Evolutionary conservation across 176 grass and related monocot genomes (phyloP).

Genomic region (Coix lacrymajobi): DNA sequence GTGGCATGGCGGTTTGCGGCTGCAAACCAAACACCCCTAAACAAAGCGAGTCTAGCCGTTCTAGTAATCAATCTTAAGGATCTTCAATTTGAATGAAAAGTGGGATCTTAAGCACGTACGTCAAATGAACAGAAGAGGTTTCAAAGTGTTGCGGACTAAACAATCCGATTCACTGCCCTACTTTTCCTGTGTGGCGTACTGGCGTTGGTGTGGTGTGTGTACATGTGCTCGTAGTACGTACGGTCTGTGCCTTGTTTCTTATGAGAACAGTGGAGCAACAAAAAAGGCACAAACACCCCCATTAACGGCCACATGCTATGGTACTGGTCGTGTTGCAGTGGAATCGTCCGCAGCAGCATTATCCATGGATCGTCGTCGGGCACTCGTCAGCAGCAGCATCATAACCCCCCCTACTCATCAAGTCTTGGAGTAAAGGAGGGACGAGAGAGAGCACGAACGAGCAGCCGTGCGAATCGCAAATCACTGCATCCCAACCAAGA

Average conservation of each 20-base stretch:
- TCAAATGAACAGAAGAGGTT: background rate
- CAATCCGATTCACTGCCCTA: background rate
- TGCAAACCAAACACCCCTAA: too few species aligned
- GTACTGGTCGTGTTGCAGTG: background rate
- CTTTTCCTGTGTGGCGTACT: background rate
- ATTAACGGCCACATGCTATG: background rate
- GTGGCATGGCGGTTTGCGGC: too few species aligned
- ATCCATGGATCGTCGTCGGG: background rate
- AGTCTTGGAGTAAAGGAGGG: background rate
- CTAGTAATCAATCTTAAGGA: background rate
- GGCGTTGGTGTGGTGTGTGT: too few species aligned
- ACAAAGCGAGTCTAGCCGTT: too few species aligned
- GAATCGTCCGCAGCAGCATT: background rate
- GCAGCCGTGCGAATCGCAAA: background rate
- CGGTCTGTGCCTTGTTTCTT: background rate
- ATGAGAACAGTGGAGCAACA: background rate
- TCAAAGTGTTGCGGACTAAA: background rate
- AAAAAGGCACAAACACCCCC: background rate
- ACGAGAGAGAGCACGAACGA: background rate
- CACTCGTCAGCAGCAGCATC: background rate
- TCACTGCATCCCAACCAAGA: conserved; percentile 5
- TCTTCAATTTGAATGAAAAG: background rate
- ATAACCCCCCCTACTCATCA: background rate
- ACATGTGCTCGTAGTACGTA: background rate
- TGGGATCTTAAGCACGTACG: background rate